Conservation (phyloP, 495 filamentous ascomycete genomes). For the Jackrogersella multiformis region DNA sequence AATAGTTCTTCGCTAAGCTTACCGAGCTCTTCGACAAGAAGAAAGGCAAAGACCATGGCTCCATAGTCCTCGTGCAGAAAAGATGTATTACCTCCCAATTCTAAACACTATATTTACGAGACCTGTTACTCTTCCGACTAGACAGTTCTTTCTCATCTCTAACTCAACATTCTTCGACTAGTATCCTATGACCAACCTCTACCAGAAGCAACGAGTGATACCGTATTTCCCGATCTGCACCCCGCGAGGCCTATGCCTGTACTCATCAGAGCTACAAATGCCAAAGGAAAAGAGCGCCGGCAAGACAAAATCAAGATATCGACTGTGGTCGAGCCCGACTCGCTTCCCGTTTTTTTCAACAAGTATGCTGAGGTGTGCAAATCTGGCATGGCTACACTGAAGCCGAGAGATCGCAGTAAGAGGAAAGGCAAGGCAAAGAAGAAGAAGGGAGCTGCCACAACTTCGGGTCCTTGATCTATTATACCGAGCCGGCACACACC, state of each 20-base stretch:
- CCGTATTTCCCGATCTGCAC: conserved; percentile 64
- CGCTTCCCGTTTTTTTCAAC: conserved; percentile 81
- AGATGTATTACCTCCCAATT: conserved; percentile 60
- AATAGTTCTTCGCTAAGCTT: conserved; percentile 87
- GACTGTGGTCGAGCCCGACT: conserved; percentile 79
- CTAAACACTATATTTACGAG: not conserved
- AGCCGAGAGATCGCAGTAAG: conserved; percentile 90
- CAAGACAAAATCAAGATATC: conserved; percentile 78
- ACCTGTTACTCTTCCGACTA: conserved; percentile 16
- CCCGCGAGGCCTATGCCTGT: conserved; percentile 68
- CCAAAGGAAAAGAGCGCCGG: conserved; percentile 63
- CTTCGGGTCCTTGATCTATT: conserved; percentile 15
- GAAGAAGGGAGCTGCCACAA: conserved; percentile 64
- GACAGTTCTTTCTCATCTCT: conserved; percentile 24
- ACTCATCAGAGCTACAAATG: conserved; percentile 86
- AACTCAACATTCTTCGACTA: conserved; percentile 30
- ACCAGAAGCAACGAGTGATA: conserved; percentile 41
- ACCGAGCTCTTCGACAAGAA: conserved; percentile 74
- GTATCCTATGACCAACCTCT: conserved; percentile 49
- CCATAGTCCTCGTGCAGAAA: conserved; percentile 88
- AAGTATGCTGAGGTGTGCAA: conserved; percentile 95
- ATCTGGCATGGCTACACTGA: conserved; percentile 81
- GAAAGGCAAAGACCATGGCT: conserved; percentile 75
- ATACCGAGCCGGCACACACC: not conserved
- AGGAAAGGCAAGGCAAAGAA: conserved; percentile 82